A percentile compares a stretch with the other conserved stretches of the same genome.
Evolutionary conservation across 2,329 filamentous ascomycete species (phyloP).

Genomic region (Bipolaris bicolor): DNA sequence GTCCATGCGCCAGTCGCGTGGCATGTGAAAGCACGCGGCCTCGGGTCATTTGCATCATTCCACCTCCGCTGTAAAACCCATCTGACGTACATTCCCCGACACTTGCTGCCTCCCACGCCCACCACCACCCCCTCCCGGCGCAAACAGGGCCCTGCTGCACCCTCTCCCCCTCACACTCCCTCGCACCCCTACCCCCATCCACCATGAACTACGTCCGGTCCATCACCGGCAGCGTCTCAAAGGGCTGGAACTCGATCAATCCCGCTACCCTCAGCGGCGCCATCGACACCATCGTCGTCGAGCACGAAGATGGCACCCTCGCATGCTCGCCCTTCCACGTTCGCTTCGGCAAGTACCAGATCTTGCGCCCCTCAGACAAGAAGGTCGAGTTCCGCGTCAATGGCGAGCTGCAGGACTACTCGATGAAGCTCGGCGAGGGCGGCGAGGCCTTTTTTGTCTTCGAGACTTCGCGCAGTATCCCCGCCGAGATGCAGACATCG

Average conservation of each 20-base stretch:
- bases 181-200: constrained; percentile 29
- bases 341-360: constrained; percentile 97
- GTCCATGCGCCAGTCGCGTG: constrained; percentile 3
- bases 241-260: constrained; percentile 99
- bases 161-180: background rate
- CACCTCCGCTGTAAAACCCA: background rate
- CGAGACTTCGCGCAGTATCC: constrained; percentile 89
- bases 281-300: constrained; percentile 98
- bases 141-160: constrained; percentile 6
- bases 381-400: constrained; percentile 99
- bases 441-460: constrained; percentile 99
- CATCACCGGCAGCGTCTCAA: constrained; percentile 92
- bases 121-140: background rate
- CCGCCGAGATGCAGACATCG: constrained; percentile 92
- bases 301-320: constrained; percentile 87
- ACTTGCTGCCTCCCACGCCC: constrained; percentile 1
- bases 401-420: constrained; percentile 85
- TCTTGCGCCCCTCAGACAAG: constrained; percentile 93
- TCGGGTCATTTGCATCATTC: background rate
- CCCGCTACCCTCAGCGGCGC: constrained; percentile 95
- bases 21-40: constrained; percentile 14
- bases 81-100: constrained; percentile 7
- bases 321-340: constrained; percentile 98
- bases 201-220: constrained; percentile 97
- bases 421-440: constrained; percentile 97